Evolutionary conservation across 306 rosid genomes (phyloP), one percentile per base, ranked within the genome.

Genomic region (Castanopsis chinensis): DNA sequence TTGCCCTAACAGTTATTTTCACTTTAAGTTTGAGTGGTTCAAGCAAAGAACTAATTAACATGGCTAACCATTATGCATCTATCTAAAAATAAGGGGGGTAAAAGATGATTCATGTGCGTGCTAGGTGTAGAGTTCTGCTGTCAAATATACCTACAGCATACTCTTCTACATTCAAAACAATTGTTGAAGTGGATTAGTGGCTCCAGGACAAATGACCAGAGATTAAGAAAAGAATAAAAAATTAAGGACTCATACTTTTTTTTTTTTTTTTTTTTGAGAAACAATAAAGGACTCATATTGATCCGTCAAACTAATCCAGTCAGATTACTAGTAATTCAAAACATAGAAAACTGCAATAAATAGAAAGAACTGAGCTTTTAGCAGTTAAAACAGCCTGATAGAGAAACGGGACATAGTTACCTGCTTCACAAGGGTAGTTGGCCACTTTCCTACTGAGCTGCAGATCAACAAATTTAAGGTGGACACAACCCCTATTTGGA

Each of bases 21-120:
- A 32, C 63, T 33, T 65, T 72, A 45, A 70, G 35, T 83, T 76
- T 80, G 75, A 69, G 71, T 78, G 81, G 65, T 64, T 68, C 67
- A 63, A 74, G 82, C 79, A 70, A 53, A 79, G 41, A 20, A 79
- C 85, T 56, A 65, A 49, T 78, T 67, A 85, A 69, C 88, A 65
- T 80, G 73, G 78, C 76, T 35, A 80, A 80, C 51, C 79, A 85
- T 76, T 75, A 71, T 74, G 76, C 76, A 63, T 74, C 61, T 4
- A 75, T 64, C 73, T n/a, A 76, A 73, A 75, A 53, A 78, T 55
- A 81, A 77, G 27, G 12, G 27, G 5, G 3, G 45, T 65, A 10
- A 65, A 65, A 65, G 45, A 65, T 30, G 45, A 49, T 18, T 19
- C 71, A 3, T 65, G 23, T 19, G 6, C 19, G 10, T 17, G 51